Conservation (phyloP, 2,329 filamentous ascomycete genomes). For the Sarocladiaceae sp. region DNA sequence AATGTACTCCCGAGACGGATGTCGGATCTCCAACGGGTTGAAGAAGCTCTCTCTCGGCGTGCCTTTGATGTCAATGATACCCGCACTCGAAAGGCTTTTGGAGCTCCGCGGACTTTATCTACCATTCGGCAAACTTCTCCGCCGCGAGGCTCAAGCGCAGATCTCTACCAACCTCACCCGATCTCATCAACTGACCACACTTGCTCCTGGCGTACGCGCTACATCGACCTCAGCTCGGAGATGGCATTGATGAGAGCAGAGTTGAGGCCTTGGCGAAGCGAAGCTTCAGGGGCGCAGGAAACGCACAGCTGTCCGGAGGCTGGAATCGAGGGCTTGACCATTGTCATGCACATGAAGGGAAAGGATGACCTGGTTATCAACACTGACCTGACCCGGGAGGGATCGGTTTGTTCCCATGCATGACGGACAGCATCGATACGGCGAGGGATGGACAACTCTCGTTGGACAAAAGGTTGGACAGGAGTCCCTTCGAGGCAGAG, state of each 20-base stretch:
- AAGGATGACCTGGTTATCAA: constrained; percentile 47
- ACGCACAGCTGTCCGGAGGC: constrained; percentile 27
- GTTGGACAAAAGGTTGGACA: neutral
- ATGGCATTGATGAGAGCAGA: constrained; percentile 35
- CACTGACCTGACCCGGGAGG: constrained; percentile 31
- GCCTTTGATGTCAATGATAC: neutral
- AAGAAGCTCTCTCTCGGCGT: neutral
- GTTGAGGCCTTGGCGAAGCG: constrained; percentile 18
- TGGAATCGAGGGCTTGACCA: constrained; percentile 42
- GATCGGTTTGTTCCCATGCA: neutral
- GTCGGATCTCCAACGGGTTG: neutral
- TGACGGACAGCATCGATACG: too few species aligned
- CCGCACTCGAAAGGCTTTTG: neutral
- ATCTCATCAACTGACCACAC: constrained; percentile 31
- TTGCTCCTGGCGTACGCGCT: constrained; percentile 36
- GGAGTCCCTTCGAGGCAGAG: too few species aligned
- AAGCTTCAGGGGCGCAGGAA: constrained; percentile 9
- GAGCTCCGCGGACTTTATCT: neutral
- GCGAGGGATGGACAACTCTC: too few species aligned
- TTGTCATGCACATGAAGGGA: constrained; percentile 42
- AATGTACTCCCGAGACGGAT: too few species aligned
- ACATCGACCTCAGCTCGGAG: constrained; percentile 33
- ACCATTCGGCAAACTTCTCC: neutral
- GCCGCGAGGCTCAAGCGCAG: constrained; percentile 3
- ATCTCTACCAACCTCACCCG: constrained; percentile 27